Conservation (phyloP, 495 filamentous ascomycete genomes). For the Chlorociboria aeruginascens region DNA sequence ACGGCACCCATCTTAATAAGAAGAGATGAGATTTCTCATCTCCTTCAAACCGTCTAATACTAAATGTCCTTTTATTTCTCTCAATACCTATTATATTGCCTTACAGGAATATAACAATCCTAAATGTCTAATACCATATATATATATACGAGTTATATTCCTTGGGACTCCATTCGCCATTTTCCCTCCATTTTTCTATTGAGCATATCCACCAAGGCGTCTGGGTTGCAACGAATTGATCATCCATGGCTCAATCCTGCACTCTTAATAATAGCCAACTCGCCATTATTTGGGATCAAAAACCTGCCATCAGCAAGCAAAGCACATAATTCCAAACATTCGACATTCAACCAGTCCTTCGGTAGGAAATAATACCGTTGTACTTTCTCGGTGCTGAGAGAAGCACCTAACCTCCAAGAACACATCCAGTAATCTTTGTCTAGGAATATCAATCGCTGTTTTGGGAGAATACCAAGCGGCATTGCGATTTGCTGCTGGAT, state of each 20-base stretch:
- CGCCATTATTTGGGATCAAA: conserved; percentile 8
- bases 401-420: not conserved
- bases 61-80: no score
- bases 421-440: conserved; percentile 5
- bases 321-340: not conserved
- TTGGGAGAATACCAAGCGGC: not conserved
- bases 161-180: no score
- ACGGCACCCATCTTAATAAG: no score
- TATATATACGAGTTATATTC: no score
- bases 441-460: conserved; percentile 2
- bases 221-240: no score
- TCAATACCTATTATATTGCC: no score
- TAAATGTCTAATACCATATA: no score
- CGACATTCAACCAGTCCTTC: conserved; percentile 8
- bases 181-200: no score
- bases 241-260: not conserved
- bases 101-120: no score
- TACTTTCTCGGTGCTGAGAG: not conserved
- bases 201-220: no score
- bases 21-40: no score
- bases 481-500: not conserved
- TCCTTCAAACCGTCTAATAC: no score
- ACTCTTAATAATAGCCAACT: conserved; percentile 8
- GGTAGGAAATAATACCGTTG: conserved; percentile 8
- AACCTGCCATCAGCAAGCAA: not conserved